Percentiles rank a stretch among this genome's conserved stretches.
Conservation (phyloP, 441 rosid genomes). For the Erysimum pusillum region DNA sequence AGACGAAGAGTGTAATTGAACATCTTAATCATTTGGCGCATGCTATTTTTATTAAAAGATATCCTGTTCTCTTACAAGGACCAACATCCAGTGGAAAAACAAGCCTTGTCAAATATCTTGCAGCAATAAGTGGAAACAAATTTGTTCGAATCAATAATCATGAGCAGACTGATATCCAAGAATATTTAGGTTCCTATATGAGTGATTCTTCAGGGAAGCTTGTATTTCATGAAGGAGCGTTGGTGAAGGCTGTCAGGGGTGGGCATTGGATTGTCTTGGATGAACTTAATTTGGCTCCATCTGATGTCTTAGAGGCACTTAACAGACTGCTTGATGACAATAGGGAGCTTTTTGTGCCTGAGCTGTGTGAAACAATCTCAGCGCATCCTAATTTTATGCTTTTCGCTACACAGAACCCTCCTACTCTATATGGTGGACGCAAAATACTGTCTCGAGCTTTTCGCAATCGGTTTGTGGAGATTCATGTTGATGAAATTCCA, state of each 20-base stretch:
- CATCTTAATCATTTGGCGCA: slow-evolving; percentile 88
- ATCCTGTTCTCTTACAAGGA: slow-evolving; percentile 97
- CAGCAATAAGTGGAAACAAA: slow-evolving; percentile 83
- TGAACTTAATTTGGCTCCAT: slow-evolving; percentile 97
- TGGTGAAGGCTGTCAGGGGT: slow-evolving; percentile 93
- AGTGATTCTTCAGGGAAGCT: slow-evolving; percentile 91
- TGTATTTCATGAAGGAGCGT: slow-evolving; percentile 90
- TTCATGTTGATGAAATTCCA: slow-evolving; percentile 98
- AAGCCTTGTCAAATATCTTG: slow-evolving; percentile 98
- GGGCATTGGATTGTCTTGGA: slow-evolving; percentile 98
- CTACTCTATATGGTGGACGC: slow-evolving; percentile 96
- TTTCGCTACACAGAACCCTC: slow-evolving; percentile 99
- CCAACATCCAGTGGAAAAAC: slow-evolving; percentile 99
- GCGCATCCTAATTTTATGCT: slow-evolving; percentile 98
- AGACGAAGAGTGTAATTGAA: slow-evolving; percentile 77
- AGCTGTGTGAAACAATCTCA: slow-evolving; percentile 73
- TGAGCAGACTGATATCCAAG: slow-evolving; percentile 97
- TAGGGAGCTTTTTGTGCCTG: slow-evolving; percentile 97
- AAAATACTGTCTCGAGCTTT: slow-evolving; percentile 99
- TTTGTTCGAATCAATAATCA: slow-evolving; percentile 98
- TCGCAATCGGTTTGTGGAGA: slow-evolving; percentile 98
- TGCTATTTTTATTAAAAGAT: slow-evolving; percentile 83
- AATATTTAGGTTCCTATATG: slow-evolving; percentile 92
- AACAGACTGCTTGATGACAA: slow-evolving; percentile 97
- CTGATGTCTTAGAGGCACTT: slow-evolving; percentile 97